A percentile compares a stretch with the other conserved stretches of the same genome.
Evolutionary conservation across 371 early-diverging fungal species (phyloP).

Genomic region (Fennellomyces sp.): DNA sequence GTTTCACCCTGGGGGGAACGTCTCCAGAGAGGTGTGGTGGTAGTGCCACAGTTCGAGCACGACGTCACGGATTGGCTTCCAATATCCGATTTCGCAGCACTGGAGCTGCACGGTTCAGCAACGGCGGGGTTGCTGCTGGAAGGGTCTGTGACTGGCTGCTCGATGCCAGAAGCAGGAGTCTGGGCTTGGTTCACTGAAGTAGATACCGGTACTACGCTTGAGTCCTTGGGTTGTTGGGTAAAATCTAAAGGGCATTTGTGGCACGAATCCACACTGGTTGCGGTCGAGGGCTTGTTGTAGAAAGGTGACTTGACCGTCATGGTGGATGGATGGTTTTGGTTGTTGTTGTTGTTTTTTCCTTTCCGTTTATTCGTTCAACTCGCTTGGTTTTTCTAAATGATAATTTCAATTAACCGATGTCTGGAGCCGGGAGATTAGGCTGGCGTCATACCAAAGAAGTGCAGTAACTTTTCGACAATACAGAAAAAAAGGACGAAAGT

Average conservation of each 20-base stretch:
- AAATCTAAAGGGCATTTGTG: slow-evolving; percentile 51
- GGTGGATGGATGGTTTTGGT: slow-evolving; percentile 11
- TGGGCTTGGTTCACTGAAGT: slow-evolving; percentile 31
- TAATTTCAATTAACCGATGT: neutral
- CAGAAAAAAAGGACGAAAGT: neutral
- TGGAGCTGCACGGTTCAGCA: slow-evolving; percentile 60
- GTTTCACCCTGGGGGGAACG: slow-evolving; percentile 80
- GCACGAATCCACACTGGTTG: slow-evolving; percentile 55
- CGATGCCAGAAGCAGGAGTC: slow-evolving; percentile 44
- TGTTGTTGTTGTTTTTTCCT: neutral
- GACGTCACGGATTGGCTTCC: slow-evolving; percentile 53
- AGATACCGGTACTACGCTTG: slow-evolving; percentile 22
- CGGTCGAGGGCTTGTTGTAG: slow-evolving; percentile 56
- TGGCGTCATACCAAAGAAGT: neutral
- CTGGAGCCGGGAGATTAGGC: neutral
- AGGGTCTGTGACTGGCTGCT: slow-evolving; percentile 36
- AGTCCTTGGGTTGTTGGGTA: slow-evolving; percentile 20
- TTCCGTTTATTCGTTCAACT: neutral
- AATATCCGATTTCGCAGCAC: slow-evolving; percentile 60
- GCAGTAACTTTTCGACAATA: neutral
- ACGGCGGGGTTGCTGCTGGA: slow-evolving; percentile 43
- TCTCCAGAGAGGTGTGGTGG: slow-evolving; percentile 94
- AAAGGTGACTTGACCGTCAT: slow-evolving; percentile 59
- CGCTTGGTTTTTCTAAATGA: neutral
- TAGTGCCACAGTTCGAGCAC: slow-evolving; percentile 91